Evolutionary conservation across 2,329 filamentous ascomycete species (phyloP).

Genomic region (Trichoderma koningiopsis): DNA sequence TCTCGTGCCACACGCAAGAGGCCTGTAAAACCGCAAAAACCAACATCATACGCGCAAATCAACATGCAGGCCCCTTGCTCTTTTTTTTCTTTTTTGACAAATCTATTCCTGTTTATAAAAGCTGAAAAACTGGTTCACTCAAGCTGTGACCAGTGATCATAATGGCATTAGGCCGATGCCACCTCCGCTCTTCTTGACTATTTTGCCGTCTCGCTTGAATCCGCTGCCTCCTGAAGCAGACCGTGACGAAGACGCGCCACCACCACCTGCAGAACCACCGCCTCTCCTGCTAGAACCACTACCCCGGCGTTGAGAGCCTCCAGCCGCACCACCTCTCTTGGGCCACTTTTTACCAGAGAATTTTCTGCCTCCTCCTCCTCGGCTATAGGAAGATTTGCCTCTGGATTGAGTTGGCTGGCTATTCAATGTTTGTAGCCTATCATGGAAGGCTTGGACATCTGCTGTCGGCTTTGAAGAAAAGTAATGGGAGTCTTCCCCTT

Average conservation of each 20-base stretch:
- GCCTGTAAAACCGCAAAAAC: not conserved
- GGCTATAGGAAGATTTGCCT: conserved; percentile 32
- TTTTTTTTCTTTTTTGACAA: not conserved
- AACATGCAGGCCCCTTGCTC: not conserved
- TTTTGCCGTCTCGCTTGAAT: conserved; percentile 35
- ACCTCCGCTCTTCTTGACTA: conserved; percentile 39
- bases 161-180: conserved; percentile 45
- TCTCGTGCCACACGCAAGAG: not conserved
- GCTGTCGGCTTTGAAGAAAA: conserved; percentile 41
- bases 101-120: not conserved
- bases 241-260: conserved; percentile 29
- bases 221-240: conserved; percentile 28
- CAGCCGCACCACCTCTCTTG: conserved; percentile 35
- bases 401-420: conserved; percentile 35
- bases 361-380: conserved; percentile 36
- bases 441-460: conserved; percentile 42
- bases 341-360: conserved; percentile 37
- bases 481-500: conserved; percentile 51
- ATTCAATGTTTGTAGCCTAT: conserved; percentile 36
- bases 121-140: not conserved
- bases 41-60: not conserved
- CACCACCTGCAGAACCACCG: conserved; percentile 30
- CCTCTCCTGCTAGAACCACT: conserved; percentile 36
- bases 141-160: conserved; percentile 30
- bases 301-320: conserved; percentile 37